Base-by-base conservation (phyloP, 148 eudicot genomes). In the Rhododendron williamsianum region DNA sequence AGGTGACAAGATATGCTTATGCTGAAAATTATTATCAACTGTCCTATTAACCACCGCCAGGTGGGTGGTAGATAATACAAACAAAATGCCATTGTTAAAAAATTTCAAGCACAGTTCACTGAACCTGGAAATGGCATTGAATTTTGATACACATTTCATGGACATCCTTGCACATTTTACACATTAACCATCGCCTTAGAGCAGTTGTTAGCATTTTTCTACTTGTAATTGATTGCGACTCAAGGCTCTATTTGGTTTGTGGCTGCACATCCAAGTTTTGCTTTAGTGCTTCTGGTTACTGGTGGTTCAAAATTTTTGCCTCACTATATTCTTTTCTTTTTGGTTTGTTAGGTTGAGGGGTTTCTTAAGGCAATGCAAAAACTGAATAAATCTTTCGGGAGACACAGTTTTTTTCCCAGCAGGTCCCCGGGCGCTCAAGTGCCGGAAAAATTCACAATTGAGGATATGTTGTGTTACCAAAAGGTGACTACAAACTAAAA, bases 391-490 rank as follows among this genome's bases (percentile, higher is more conserved):
- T 97, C 99, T 27, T 90, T 94, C 76, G 94, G 94, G 63, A 97
- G 89, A 86, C 95, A 96, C 82, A 87, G 99, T 19, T 93, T 95
- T 89, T 95, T 97, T 89, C 93, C 94, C 23, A 97, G 93, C 88
- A 95, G 86, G 87, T 72, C 76, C 38, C 33, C 89, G 65, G 98
- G 98, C 45, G 86, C 93, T 23, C 98, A 93, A 63, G 83, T 80
- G 83, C 91, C 93, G 72, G 95, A 95, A 74, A 97, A 95, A 81
- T 94, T 94, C 89, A 93, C 96, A 81, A 92, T 97, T 87, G 99
- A 97, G 92, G 98, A 97, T 81, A 97, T 97, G 99, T 91, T 97
- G 81, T 95, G 96, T 86, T 97, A 92, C 88, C 99, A 97, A 81
- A 97, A 91, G 98, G 98, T 97, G 90, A 87, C 51, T 10, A 23